Percentiles rank a stretch among this genome's conserved stretches.
phyloP scores from a whole-genome alignment of 352 stramenopile genomes.

The Globisporangium abappressorium region DNA sequence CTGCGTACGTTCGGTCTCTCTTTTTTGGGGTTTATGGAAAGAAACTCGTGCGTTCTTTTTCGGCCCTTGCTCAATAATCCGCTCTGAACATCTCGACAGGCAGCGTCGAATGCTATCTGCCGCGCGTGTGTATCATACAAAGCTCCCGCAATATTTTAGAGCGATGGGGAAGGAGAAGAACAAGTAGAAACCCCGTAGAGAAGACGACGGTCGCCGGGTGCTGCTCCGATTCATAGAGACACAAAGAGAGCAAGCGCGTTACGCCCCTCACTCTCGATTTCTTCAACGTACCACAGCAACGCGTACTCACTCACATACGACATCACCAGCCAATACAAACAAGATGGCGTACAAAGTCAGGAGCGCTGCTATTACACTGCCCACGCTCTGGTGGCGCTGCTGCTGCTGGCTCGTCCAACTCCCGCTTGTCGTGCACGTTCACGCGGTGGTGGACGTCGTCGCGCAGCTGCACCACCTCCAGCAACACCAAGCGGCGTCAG shows the following conservation, averaged over 20 bases:
- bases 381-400: not conserved
- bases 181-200: not conserved
- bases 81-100: not conserved
- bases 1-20: no score
- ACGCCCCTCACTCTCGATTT: not conserved
- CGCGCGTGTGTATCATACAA: not conserved
- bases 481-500: not conserved
- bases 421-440: not conserved
- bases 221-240: not conserved
- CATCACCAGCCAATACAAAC: not conserved
- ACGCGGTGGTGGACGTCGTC: conserved; percentile 6
- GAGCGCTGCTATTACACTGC: not conserved
- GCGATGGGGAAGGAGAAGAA: not conserved
- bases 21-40: not conserved
- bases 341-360: not conserved
- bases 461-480: conserved; percentile 6
- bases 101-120: not conserved
- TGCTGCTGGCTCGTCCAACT: conserved; percentile 1
- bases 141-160: not conserved
- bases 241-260: not conserved
- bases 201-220: not conserved
- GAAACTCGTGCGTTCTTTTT: conserved; percentile 1
- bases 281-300: not conserved
- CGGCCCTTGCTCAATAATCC: not conserved
- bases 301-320: not conserved